These are phyloP conservation scores for Blumeriella jaapii DNA, from an alignment of 2,329 filamentous ascomycete species.

Conservation along the genomic window DNA sequence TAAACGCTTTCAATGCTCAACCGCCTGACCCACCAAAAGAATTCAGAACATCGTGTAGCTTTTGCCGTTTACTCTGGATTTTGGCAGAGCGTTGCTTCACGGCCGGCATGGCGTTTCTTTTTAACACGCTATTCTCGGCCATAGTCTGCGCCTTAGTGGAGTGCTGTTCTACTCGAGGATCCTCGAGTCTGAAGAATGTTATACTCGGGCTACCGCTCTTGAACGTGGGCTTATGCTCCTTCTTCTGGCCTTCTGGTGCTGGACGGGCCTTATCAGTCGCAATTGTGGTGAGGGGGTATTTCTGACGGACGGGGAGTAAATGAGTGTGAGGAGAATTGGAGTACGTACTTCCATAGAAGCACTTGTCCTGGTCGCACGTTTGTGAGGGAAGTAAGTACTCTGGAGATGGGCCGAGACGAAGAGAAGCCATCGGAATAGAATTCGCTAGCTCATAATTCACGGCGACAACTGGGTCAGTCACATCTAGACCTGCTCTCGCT, in stretches of 20 bases:
- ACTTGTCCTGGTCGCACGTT: conserved; percentile 1
- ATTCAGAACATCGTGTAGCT: conserved; percentile 15
- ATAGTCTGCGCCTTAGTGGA: too few species aligned
- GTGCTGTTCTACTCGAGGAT: too few species aligned
- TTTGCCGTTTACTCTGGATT: conserved; percentile 16
- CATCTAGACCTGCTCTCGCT: conserved; percentile 13
- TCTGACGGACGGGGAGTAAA: neutral
- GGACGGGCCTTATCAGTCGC: neutral
- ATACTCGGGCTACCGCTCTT: conserved; percentile 2
- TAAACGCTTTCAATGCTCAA: neutral
- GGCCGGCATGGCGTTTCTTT: neutral
- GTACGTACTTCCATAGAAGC: conserved; percentile 7
- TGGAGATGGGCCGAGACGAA: conserved; percentile 20
- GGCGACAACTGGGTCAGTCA: conserved; percentile 13
- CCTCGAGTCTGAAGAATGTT: conserved; percentile 13
- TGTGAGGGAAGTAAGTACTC: neutral
- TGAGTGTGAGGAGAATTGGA: neutral
- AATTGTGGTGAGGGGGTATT: neutral
- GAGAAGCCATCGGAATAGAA: conserved; percentile 21
- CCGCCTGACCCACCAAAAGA: conserved; percentile 12
- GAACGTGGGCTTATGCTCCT: too few species aligned
- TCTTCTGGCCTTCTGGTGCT: neutral
- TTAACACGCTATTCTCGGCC: too few species aligned
- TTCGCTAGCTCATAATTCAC: conserved; percentile 16
- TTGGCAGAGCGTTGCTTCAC: conserved; percentile 1